A percentile compares a stretch with the other conserved stretches of the same genome.
These are phyloP conservation scores for Cicer pinnatifidum DNA, from an alignment of 306 rosid genomes.

Conservation along the genomic window DNA sequence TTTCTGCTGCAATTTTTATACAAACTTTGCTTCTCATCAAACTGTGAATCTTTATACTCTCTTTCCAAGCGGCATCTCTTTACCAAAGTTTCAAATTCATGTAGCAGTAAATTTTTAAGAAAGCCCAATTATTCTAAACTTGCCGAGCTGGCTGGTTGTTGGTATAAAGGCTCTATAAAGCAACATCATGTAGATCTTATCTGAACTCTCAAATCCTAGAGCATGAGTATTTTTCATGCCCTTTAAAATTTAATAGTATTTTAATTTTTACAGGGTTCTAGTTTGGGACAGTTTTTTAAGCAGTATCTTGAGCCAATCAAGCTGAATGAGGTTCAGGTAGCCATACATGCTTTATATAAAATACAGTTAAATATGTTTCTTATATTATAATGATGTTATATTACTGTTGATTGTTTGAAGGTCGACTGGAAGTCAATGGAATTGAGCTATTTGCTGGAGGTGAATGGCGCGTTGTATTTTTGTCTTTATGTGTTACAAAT, in stretches of 20 bases:
- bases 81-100: neutral
- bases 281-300: conserved; percentile 86
- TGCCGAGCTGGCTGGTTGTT: conserved; percentile 1
- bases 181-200: conserved; percentile 13
- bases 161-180: conserved; percentile 11
- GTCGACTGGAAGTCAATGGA: conserved; percentile 88
- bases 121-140: conserved; percentile 26
- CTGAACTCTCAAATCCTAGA: conserved; percentile 29
- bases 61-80: conserved; percentile 1
- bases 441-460: conserved; percentile 92
- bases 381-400: conserved; percentile 42
- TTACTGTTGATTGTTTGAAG: conserved; percentile 55
- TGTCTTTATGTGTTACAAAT: conserved; percentile 15
- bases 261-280: conserved; percentile 77
- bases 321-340: conserved; percentile 79
- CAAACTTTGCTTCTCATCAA: conserved; percentile 6
- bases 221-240: conserved; percentile 25
- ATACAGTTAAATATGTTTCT: conserved; percentile 31
- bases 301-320: conserved; percentile 94
- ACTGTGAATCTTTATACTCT: conserved; percentile 3
- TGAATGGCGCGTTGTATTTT: conserved; percentile 44
- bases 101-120: conserved; percentile 12
- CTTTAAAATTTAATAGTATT: conserved; percentile 35
- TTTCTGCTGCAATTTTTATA: conserved; percentile 15
- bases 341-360: conserved; percentile 32